A percentile compares a stretch with the other conserved stretches of the same genome.
These are phyloP conservation scores for Chrysosporium keratinophilum DNA, from an alignment of 2,329 filamentous ascomycete species.

Conservation along the genomic window DNA sequence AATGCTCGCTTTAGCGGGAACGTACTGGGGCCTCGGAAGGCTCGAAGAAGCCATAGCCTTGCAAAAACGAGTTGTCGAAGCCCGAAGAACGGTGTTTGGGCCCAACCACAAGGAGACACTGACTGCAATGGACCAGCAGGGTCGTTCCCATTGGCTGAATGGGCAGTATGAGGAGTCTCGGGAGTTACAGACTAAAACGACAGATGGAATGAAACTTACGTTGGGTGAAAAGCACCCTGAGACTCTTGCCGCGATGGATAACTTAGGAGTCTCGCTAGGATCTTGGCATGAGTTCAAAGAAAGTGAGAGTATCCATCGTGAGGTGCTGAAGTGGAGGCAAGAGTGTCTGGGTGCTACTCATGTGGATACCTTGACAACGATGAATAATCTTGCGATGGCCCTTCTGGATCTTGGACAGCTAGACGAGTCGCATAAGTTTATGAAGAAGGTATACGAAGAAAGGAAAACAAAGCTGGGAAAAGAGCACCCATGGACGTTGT, in stretches of 20 bases:
- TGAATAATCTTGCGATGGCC: conserved; percentile 18
- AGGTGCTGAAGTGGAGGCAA: conserved; percentile 17
- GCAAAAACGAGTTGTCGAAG: conserved; percentile 14
- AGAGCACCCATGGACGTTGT: conserved; percentile 30
- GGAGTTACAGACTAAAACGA: conserved; percentile 16
- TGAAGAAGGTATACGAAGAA: conserved; percentile 2
- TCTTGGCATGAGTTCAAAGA: conserved; percentile 15
- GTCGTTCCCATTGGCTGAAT: conserved; percentile 19
- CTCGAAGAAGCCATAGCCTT: conserved; percentile 14
- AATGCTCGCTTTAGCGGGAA: conserved; percentile 13
- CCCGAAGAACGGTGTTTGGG: conserved; percentile 15
- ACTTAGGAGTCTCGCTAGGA: conserved; percentile 13
- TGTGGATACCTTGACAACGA: conserved; percentile 4
- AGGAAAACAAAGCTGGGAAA: conserved; percentile 22
- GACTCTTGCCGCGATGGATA: conserved; percentile 18
- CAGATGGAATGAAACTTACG: conserved; percentile 16
- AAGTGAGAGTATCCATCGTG: conserved; percentile 16
- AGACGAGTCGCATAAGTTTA: conserved; percentile 1
- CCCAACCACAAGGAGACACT: conserved; percentile 22
- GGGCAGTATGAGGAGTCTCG: conserved; percentile 18
- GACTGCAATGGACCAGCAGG: conserved; percentile 24
- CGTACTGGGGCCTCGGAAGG: conserved; percentile 12
- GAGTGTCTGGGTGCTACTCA: conserved; percentile 4
- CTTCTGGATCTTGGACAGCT: conserved; percentile 13
- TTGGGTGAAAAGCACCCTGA: conserved; percentile 20